Conservation (phyloP, 305 asterid genomes). For the Coffea humblotiana region DNA sequence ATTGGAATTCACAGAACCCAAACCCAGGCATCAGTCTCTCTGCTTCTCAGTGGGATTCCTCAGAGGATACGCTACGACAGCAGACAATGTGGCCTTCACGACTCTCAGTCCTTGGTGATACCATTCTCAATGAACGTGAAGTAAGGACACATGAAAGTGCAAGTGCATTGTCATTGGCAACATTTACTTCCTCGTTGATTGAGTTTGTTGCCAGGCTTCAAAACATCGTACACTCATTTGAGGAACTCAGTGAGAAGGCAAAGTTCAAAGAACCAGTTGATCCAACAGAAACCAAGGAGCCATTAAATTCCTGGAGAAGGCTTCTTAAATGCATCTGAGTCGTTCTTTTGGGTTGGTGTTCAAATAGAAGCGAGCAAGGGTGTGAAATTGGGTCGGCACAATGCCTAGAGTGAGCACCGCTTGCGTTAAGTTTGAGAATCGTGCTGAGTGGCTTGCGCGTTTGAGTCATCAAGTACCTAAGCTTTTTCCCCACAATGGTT, state of each 20-base stretch:
- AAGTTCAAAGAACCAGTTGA: constrained; percentile 51
- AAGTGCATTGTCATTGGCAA: constrained; percentile 77
- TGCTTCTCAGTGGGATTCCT: constrained; percentile 60
- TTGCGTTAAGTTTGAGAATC: not conserved
- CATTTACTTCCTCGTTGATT: constrained; percentile 74
- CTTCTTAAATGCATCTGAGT: constrained; percentile 28
- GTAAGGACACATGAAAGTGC: constrained; percentile 87
- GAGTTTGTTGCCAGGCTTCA: constrained; percentile 96
- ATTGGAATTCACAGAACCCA: constrained; percentile 43
- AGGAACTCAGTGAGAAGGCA: constrained; percentile 74
- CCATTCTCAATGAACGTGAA: constrained; percentile 71
- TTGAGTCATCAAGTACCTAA: not conserved
- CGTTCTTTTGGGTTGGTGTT: not conserved
- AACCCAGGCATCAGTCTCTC: constrained; percentile 44
- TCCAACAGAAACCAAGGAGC: constrained; percentile 28
- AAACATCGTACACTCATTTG: constrained; percentile 65
- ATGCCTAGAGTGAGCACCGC: not conserved
- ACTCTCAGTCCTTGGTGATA: constrained; percentile 74
- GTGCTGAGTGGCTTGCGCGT: not conserved
- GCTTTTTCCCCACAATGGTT: not conserved
- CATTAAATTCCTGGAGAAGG: constrained; percentile 37
- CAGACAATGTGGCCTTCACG: constrained; percentile 93
- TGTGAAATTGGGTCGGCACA: not conserved
- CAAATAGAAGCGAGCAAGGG: not conserved
- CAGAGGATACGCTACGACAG: constrained; percentile 53